Evolutionary conservation across 495 filamentous ascomycete species (phyloP).

Genomic region (Penicillium cataractarum): DNA sequence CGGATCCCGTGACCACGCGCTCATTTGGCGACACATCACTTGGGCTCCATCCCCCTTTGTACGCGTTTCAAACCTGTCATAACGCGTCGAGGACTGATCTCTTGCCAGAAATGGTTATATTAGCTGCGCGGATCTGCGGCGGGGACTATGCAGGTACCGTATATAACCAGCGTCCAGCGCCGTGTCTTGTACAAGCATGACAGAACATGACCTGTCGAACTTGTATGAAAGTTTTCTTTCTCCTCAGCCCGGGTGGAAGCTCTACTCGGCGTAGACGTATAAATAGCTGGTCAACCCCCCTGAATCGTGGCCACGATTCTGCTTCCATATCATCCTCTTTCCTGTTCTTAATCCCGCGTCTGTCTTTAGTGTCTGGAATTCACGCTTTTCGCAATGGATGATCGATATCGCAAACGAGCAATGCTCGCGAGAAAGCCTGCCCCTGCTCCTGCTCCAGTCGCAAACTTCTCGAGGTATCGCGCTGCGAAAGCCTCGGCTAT

Average conservation of each 20-base stretch:
- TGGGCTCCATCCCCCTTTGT: constrained; percentile 25
- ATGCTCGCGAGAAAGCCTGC: constrained; percentile 40
- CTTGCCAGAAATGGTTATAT: constrained; percentile 20
- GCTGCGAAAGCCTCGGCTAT: constrained; percentile 41
- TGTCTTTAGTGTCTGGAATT: not conserved
- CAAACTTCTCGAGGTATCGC: constrained; percentile 51
- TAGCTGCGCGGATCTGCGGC: constrained; percentile 13
- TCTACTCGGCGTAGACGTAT: constrained; percentile 5
- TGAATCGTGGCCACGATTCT: constrained; percentile 14
- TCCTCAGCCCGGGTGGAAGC: constrained; percentile 2
- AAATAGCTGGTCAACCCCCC: constrained; percentile 24
- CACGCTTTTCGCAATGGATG: not conserved
- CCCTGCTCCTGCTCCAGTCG: constrained; percentile 21
- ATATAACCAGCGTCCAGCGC: constrained; percentile 7
- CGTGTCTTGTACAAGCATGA: constrained; percentile 17
- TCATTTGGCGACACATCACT: constrained; percentile 39
- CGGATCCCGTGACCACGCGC: constrained; percentile 44
- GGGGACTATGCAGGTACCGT: constrained; percentile 1
- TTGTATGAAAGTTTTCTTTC: not conserved
- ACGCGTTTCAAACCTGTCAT: constrained; percentile 41
- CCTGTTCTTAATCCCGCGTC: not conserved
- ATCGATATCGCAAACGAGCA: constrained; percentile 8
- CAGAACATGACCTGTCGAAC: not conserved
- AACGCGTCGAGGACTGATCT: constrained; percentile 33
- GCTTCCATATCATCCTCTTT: not conserved